These are phyloP conservation scores for Sporothrix phasma DNA, from an alignment of 2,329 filamentous ascomycete species.

Conservation along the genomic window DNA sequence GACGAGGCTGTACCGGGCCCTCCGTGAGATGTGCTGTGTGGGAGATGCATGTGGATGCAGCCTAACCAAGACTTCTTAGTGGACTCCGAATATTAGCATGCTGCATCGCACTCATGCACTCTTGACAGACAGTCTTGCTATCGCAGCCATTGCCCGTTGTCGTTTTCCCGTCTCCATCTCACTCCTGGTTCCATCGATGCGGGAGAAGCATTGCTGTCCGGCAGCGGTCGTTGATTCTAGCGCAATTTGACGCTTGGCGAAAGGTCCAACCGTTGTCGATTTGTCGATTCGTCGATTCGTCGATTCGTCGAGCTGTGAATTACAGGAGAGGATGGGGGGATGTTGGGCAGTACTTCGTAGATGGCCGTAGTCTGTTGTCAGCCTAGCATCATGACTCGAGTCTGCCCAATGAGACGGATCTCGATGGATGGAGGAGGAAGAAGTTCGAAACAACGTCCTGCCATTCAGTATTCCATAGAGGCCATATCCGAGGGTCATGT, in stretches of 20 bases:
- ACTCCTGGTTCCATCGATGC: too few species aligned
- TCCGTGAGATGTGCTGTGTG: background rate
- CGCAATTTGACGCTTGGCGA: background rate
- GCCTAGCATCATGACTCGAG: too few species aligned
- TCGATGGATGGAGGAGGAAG: background rate
- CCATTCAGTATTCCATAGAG: too few species aligned
- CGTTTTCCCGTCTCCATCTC: background rate
- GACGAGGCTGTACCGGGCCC: too few species aligned
- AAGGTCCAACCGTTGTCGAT: too few species aligned
- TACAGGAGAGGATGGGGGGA: background rate
- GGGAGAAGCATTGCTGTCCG: background rate
- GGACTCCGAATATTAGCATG: background rate
- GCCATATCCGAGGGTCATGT: background rate
- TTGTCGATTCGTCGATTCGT: background rate
- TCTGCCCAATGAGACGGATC: too few species aligned
- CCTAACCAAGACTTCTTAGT: background rate
- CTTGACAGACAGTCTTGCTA: background rate
- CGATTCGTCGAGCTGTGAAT: background rate
- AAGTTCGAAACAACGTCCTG: background rate
- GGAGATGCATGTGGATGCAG: background rate
- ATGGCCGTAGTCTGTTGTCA: too few species aligned
- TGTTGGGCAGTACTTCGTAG: too few species aligned
- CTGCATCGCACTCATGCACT: background rate
- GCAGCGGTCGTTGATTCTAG: background rate
- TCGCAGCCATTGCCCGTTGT: background rate